phyloP scores from a whole-genome alignment of 208 protist species.

The Leishmania amazonensis region DNA sequence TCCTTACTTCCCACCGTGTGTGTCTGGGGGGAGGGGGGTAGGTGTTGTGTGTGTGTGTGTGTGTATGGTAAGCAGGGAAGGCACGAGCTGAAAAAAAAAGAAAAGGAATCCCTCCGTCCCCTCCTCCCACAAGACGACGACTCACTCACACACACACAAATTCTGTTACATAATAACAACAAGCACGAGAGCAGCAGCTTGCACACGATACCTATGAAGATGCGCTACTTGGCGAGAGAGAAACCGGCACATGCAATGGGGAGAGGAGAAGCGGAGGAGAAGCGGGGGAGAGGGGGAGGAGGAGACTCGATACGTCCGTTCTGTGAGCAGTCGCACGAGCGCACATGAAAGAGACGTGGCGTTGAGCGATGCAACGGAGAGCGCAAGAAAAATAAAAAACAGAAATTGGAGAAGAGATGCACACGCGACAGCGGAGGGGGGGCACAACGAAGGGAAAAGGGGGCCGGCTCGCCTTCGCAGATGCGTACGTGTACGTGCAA shows the following conservation, averaged over 20 bases:
- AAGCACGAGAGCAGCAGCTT: neutral
- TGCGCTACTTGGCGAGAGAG: neutral
- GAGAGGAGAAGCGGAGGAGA: neutral
- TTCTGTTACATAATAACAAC: too few relatives aligned
- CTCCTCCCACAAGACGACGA: neutral
- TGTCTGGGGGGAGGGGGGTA: too few relatives aligned
- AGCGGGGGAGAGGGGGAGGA: neutral
- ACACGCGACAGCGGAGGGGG: neutral
- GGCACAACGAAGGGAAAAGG: neutral
- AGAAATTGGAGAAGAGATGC: neutral
- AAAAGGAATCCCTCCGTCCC: neutral
- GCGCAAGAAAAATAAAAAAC: neutral
- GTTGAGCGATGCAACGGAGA: neutral
- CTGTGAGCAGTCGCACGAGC: neutral
- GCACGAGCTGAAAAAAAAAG: neutral
- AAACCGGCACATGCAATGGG: neutral
- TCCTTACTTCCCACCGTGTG: too few relatives aligned
- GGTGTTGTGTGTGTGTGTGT: neutral
- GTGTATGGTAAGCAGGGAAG: neutral
- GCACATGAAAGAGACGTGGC: neutral
- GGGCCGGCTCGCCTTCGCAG: neutral
- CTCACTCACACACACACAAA: neutral
- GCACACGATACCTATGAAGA: neutral
- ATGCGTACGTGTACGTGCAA: neutral
- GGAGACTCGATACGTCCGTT: neutral